Percentiles rank a stretch among this genome's conserved stretches.
These are phyloP conservation scores for Tieghemiomyces parasiticus DNA, from an alignment of 192 early-diverging fungal species.

Conservation along the genomic window DNA sequence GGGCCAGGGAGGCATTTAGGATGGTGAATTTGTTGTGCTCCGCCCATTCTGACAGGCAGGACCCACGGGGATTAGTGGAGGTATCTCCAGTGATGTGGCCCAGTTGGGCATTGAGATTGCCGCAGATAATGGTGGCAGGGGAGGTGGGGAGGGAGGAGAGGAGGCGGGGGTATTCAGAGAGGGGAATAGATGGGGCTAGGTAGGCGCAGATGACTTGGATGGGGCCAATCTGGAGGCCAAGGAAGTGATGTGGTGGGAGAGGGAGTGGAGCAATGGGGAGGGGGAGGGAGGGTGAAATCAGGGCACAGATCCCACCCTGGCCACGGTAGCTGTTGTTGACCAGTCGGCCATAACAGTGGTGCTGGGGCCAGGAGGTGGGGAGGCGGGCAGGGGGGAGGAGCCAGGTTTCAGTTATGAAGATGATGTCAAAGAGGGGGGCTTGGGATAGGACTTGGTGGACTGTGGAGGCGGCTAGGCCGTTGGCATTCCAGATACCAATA, in stretches of 20 bases:
- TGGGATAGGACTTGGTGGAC: not conserved
- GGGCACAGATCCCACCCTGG: conserved; percentile 7
- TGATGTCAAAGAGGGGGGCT: conserved; percentile 6
- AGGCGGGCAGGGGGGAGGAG: not conserved
- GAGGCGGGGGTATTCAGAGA: no score
- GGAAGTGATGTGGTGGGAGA: not conserved
- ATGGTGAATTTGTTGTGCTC: not conserved
- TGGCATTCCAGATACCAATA: not conserved
- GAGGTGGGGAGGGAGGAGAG: conserved; percentile 11
- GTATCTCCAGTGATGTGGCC: conserved; percentile 1
- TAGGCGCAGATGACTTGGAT: conserved; percentile 10
- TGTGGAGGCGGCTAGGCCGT: not conserved
- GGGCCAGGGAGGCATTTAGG: not conserved
- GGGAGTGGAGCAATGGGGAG: not conserved
- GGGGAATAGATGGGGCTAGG: conserved; percentile 3
- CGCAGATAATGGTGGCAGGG: conserved; percentile 11
- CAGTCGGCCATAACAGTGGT: conserved; percentile 12
- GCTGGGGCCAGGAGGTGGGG: conserved; percentile 1
- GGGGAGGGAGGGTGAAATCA: not conserved
- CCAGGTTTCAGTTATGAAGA: conserved; percentile 8
- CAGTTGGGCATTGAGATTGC: conserved; percentile 11
- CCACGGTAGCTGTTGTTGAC: not conserved
- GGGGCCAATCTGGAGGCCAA: not conserved
- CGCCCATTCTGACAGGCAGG: not conserved
- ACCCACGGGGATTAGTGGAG: conserved; percentile 1